Base-by-base conservation (phyloP, 805 yeast genomes). In the Yarrowia bubula region DNA sequence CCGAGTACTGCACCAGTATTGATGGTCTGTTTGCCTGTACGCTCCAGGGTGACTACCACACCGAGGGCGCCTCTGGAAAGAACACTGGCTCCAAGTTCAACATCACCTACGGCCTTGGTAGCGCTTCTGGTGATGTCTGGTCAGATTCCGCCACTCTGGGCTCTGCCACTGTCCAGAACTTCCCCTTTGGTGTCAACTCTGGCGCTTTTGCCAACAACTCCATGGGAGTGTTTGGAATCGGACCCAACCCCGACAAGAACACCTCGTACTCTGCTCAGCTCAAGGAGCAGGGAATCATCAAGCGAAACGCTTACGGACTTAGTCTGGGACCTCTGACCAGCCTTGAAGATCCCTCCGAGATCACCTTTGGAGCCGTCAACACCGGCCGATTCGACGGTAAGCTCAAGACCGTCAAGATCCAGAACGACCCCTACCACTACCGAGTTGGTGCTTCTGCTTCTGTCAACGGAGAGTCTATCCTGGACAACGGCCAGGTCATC, bases 1-100 rank as follows among this genome's bases (percentile, higher is more conserved):
- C 83, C 69, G 79, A 84, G 2, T 80, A 76, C 66, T 75, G 73
- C 66, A 61, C 11, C 3, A 4, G 9, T 8, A 22, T 3, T 10
- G 9, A 47, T 10, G 9, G 13, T 8, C 8, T 14, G 15, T 28
- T n/a, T n/a, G 1, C 28, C 35, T 44, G 50, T 11, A 4, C 4
- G 35, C 3, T 28, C 3, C 8, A 44, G 13, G 50, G 50, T 3
- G 17, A 17, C 8, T 44, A 44, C 50, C 2, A 28, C 18, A 15
- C 50, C 35, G 8, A 22, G 28, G 28, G 8, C 14, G 4, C 11
- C 18, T 14, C 18, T 18, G 5, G 8, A 35, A 28, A 46, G 13
- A 8, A 46, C 37, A 31, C 50, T 13, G 37, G 37, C 33, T 1
- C 8, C 9, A 5, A 9, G 7, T 46, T 46, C 18, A 3, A 28